Percentiles rank a stretch among this genome's conserved stretches.
phyloP scores from a whole-genome alignment of 768 basidiomycete species.

The Chalciporus sphaerocephalus region DNA sequence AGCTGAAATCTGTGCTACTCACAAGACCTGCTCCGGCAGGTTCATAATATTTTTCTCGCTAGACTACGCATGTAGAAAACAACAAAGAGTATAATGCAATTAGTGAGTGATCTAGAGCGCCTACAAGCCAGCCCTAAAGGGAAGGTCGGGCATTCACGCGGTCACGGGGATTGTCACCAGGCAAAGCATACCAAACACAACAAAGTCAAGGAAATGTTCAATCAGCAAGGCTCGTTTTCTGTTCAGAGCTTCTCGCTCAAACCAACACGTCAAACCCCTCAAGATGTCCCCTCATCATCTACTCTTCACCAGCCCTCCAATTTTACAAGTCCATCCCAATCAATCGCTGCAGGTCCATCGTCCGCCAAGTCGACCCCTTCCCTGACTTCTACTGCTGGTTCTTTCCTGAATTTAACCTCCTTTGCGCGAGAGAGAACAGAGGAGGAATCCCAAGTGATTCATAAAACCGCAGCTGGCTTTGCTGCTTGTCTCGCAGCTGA shows the following conservation, averaged over 20 bases:
- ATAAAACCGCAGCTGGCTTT: constrained; percentile 49
- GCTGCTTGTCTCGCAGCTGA: constrained; percentile 55
- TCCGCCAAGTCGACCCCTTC: constrained; percentile 8
- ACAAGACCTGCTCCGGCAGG: constrained; percentile 11
- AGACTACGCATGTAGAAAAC: no score
- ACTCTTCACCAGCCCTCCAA: constrained; percentile 3
- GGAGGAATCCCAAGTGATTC: constrained; percentile 50
- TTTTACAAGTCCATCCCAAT: constrained; percentile 3
- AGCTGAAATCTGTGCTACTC: constrained; percentile 38
- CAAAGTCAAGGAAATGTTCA: constrained; percentile 33
- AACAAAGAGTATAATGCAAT: no score
- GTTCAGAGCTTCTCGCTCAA: constrained; percentile 27
- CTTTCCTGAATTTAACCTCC: constrained; percentile 16
- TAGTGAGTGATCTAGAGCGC: no score
- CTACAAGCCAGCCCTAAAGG: constrained; percentile 31
- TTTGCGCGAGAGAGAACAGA: constrained; percentile 37
- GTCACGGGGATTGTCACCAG: constrained; percentile 34
- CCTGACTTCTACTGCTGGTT: constrained; percentile 20
- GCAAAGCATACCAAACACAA: constrained; percentile 39
- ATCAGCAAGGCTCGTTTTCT: constrained; percentile 25
- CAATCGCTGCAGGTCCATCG: constrained; percentile 27
- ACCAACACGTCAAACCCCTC: constrained; percentile 7
- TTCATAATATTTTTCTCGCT: no score
- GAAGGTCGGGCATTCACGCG: constrained; percentile 29
- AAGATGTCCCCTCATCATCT: constrained; percentile 2